Conservation (phyloP, 164 flowering plant genomes). For the Annona cherimola region DNA sequence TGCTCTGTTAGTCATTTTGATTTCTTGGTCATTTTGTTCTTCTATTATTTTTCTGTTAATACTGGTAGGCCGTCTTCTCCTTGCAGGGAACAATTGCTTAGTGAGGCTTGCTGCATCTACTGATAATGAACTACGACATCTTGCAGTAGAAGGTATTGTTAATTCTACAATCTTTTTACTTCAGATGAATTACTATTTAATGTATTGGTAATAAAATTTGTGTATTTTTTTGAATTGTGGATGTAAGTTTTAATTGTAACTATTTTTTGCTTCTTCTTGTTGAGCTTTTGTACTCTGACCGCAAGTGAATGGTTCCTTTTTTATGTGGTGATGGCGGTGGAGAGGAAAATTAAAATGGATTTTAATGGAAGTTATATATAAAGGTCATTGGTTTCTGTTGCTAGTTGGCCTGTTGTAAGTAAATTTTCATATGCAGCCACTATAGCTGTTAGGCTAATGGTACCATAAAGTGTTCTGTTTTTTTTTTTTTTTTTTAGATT, state of each 20-base stretch:
- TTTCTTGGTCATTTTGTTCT: background rate
- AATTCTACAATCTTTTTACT: background rate
- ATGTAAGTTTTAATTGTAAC: background rate
- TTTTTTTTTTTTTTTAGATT: too few relatives aligned
- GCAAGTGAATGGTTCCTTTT: too few relatives aligned
- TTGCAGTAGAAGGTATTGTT: constrained; percentile 68
- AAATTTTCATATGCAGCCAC: too few relatives aligned
- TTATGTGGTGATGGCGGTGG: too few relatives aligned
- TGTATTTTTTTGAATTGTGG: background rate
- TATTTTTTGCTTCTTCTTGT: background rate
- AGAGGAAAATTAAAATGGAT: too few relatives aligned
- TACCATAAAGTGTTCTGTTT: too few relatives aligned
- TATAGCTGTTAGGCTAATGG: too few relatives aligned
- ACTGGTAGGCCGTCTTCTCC: background rate
- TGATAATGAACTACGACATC: constrained; percentile 49
- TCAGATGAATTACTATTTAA: too few relatives aligned
- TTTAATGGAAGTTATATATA: too few relatives aligned
- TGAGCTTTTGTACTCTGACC: background rate
- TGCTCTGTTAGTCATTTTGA: background rate
- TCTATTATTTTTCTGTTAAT: background rate
- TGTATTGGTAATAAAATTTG: background rate
- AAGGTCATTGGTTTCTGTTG: too few relatives aligned
- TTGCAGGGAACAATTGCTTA: constrained; percentile 18
- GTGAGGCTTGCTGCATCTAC: constrained; percentile 37
- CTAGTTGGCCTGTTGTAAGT: too few relatives aligned